Evolutionary conservation across 352 stramenopile species (phyloP), one percentile per base, ranked within the genome.

Genomic region (Pythium aphanidermatum): DNA sequence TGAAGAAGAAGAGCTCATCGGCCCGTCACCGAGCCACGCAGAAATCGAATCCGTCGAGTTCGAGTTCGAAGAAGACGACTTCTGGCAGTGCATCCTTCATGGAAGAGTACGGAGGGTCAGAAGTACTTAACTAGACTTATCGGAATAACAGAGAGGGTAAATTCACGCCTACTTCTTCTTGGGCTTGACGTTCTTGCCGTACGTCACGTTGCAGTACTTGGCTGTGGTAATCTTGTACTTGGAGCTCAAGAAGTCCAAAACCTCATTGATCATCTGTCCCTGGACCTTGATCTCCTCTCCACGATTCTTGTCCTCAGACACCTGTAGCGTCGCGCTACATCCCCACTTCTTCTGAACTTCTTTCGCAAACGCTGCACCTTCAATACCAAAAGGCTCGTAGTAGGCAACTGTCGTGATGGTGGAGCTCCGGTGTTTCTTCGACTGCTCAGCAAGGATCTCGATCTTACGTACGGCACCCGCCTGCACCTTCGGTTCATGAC

Each of bases 291-390:
- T 79, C 55, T 94, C 77, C 21, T 90, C 68, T 1, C 63, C 63
- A 20, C 73, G 76, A 30, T 63, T 67, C 56, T 90, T 89, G 40
- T 87, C 75, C 16, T 74, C 56, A 0, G 64, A 73, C 12, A 55
- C 3, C 32, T 79, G 69, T 28, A 71, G 48, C 19, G 73, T 58
- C 19, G 78, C 81, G 40, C 73, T 86, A 48, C 73, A 92, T 13
- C 79, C 82, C 79, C 79, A 94, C 34, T 83, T 90, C 50, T 89
- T 90, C 38, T 89, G 77, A 3, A 55, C 75, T 12, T 94, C 82
- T 45, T 86, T 87, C n/a, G 64, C 72, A 53, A 92, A 89, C 6
- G 57, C 46, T 4, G 60, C 48, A 14, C 70, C 71, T 42, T 90
- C 75, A 21, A 93, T 83, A 5, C 81, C 81, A 46, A 93, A 93